Percentiles rank a stretch among this genome's conserved stretches.
Evolutionary conservation across 2,329 filamentous ascomycete genomes (phyloP).

Genomic region (Hypomyces perniciosus): DNA sequence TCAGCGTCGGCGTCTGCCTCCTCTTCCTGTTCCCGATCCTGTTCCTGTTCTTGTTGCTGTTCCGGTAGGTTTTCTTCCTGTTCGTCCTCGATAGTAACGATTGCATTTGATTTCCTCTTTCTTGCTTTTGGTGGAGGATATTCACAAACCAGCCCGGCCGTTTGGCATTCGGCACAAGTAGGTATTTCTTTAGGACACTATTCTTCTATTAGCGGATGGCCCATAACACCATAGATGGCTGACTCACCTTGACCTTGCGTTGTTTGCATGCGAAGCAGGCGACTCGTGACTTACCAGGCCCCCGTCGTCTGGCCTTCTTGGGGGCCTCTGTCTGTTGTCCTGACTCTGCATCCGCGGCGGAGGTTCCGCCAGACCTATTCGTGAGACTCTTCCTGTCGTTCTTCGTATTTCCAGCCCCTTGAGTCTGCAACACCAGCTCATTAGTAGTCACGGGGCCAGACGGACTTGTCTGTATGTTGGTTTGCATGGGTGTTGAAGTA

Average conservation of each 20-base stretch:
- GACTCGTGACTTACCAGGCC: constrained; percentile 25
- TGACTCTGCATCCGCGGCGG: not conserved
- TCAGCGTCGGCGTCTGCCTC: constrained; percentile 12
- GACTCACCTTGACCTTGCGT: constrained; percentile 33
- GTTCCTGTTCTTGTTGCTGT: too few species aligned
- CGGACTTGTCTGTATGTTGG: constrained; percentile 17
- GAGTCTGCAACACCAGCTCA: constrained; percentile 24
- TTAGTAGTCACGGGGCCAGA: constrained; percentile 26
- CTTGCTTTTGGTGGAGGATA: constrained; percentile 32
- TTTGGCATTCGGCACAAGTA: constrained; percentile 32
- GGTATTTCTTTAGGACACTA: constrained; percentile 39
- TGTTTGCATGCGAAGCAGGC: constrained; percentile 32
- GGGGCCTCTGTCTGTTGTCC: constrained; percentile 1
- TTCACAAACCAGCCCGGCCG: constrained; percentile 28
- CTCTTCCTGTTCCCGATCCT: too few species aligned
- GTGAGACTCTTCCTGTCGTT: not conserved
- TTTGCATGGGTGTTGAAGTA: constrained; percentile 18
- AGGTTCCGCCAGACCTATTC: not conserved
- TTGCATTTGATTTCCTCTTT: constrained; percentile 19
- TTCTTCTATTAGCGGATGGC: not conserved
- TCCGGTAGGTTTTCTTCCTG: constrained; percentile 8
- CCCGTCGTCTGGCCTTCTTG: constrained; percentile 17
- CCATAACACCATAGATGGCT: not conserved
- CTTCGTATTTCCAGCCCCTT: constrained; percentile 11
- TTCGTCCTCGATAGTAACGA: constrained; percentile 16